A percentile compares a stretch with the other conserved stretches of the same genome.
Conservation (phyloP, 305 asterid genomes). For the Lippia alba region DNA sequence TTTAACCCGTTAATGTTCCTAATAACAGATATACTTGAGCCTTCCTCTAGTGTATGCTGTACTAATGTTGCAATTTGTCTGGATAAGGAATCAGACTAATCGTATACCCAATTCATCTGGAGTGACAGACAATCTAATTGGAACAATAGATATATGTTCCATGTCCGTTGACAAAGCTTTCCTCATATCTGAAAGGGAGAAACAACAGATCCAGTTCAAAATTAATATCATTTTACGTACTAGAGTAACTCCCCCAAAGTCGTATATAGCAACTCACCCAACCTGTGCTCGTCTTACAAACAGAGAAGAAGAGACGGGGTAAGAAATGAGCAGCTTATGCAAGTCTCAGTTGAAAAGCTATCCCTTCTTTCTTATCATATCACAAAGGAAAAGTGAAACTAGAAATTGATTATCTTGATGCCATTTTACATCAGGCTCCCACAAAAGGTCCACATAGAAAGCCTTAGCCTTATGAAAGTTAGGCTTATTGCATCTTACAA, state of each 20-base stretch:
- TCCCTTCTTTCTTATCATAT: constrained; percentile 57
- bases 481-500: background rate
- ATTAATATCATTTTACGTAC: background rate
- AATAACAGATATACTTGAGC: background rate
- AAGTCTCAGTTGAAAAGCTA: constrained; percentile 15
- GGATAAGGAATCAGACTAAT: constrained; percentile 34
- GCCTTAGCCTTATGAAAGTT: constrained; percentile 44
- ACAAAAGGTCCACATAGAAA: background rate
- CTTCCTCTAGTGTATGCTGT: no score
- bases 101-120: constrained; percentile 69
- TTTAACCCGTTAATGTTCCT: no score
- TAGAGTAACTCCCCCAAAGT: background rate
- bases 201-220: background rate
- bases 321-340: background rate
- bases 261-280: background rate
- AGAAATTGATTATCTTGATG: background rate
- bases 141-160: constrained; percentile 63
- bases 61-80: background rate
- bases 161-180: constrained; percentile 51
- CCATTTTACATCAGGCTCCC: background rate
- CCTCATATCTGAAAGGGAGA: background rate
- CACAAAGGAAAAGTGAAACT: constrained; percentile 17
- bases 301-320: no score
- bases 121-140: constrained; percentile 51
- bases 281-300: no score